A percentile compares a stretch with the other conserved stretches of the same genome.
Evolutionary conservation across 768 basidiomycete species (phyloP).

Genomic region (Lepiota brunneoincarnata): DNA sequence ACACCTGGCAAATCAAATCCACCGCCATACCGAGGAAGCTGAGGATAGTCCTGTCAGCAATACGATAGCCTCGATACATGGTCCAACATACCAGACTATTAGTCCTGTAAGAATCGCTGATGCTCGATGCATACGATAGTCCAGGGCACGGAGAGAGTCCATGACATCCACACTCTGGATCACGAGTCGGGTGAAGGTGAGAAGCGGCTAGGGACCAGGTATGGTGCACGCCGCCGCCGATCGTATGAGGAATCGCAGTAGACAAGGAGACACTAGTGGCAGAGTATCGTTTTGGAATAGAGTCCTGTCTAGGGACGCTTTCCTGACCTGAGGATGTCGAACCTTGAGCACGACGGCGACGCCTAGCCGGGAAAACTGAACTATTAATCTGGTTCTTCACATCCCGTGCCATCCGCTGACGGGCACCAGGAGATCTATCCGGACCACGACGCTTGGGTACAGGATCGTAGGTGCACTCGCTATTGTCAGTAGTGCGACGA

Average conservation of each 20-base stretch:
- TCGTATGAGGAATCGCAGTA: neutral
- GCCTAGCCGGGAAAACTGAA: constrained; percentile 18
- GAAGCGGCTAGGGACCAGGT: constrained; percentile 1
- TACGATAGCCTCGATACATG: neutral
- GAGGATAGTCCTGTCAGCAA: constrained; percentile 4
- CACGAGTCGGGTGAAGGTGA: constrained; percentile 18
- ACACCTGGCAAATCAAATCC: constrained; percentile 19
- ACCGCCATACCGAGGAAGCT: constrained; percentile 18
- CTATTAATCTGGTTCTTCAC: constrained; percentile 31
- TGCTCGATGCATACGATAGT: constrained; percentile 5
- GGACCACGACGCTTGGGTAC: constrained; percentile 79
- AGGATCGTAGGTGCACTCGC: constrained; percentile 64
- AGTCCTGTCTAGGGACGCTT: neutral
- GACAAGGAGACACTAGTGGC: neutral
- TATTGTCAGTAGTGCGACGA: constrained; percentile 41
- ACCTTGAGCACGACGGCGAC: constrained; percentile 33
- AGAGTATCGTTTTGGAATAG: neutral
- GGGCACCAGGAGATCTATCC: constrained; percentile 76
- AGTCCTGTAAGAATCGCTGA: neutral
- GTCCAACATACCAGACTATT: neutral
- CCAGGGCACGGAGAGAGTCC: constrained; percentile 26
- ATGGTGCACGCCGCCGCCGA: neutral
- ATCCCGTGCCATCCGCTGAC: constrained; percentile 56
- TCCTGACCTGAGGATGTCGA: neutral
- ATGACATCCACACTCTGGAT: constrained; percentile 27